These are phyloP conservation scores for Trichophaea hybrida DNA, from an alignment of 2,329 filamentous ascomycete species.

Conservation along the genomic window DNA sequence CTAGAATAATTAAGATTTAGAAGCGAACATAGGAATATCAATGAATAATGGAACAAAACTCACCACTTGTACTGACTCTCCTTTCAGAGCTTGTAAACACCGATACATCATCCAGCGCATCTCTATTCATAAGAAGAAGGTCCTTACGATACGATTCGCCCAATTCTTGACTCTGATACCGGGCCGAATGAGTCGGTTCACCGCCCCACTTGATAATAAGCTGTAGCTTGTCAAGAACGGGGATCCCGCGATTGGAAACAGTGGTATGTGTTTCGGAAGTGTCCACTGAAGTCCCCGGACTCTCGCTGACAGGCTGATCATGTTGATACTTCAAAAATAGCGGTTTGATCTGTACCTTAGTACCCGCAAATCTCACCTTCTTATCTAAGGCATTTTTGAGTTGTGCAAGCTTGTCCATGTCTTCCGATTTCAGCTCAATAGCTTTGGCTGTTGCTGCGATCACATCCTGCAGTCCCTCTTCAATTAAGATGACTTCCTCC, in stretches of 20 bases:
- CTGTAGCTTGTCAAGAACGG: slow-evolving; percentile 82
- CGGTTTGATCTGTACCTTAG: slow-evolving; percentile 97
- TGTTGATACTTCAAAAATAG: slow-evolving; percentile 86
- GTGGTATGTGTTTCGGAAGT: slow-evolving; percentile 14
- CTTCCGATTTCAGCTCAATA: slow-evolving; percentile 64
- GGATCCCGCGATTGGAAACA: slow-evolving; percentile 10
- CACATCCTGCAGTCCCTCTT: slow-evolving; percentile 76
- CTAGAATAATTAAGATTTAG: slow-evolving; percentile 31
- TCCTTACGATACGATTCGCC: slow-evolving; percentile 95
- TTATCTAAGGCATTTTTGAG: slow-evolving; percentile 77
- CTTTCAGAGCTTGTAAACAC: slow-evolving; percentile 94
- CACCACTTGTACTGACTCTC: slow-evolving; percentile 72
- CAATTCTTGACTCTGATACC: slow-evolving; percentile 90
- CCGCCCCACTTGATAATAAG: slow-evolving; percentile 98
- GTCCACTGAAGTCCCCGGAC: slow-evolving; percentile 3
- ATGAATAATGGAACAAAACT: slow-evolving; percentile 19
- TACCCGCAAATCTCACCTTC: slow-evolving; percentile 87
- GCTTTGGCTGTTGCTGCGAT: slow-evolving; percentile 75
- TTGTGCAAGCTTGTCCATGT: slow-evolving; percentile 68
- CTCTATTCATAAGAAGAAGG: slow-evolving; percentile 77
- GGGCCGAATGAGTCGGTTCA: slow-evolving; percentile 90
- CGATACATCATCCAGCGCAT: slow-evolving; percentile 79
- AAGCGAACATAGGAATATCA: not conserved
- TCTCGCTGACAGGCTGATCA: slow-evolving; percentile 30
- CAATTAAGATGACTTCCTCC: slow-evolving; percentile 87